These are phyloP conservation scores for Geotrichum siamense DNA, from an alignment of 1,139 yeast species.

Conservation along the genomic window DNA sequence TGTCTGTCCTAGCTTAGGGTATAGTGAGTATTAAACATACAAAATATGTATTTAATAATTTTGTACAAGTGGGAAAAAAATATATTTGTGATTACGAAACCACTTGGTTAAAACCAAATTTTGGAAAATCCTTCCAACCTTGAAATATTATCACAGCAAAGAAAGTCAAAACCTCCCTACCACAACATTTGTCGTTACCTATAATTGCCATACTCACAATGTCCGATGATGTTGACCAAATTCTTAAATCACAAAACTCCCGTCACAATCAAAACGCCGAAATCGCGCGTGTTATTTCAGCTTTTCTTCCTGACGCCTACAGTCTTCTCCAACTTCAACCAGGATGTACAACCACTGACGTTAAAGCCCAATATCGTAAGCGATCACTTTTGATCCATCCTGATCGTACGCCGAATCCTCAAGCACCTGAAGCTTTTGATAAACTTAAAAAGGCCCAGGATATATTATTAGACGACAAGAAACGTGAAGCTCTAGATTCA, in stretches of 20 bases:
- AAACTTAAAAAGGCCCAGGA: conserved; percentile 38
- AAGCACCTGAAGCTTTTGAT: conserved; percentile 61
- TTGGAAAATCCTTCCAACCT: no score
- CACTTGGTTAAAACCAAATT: no score
- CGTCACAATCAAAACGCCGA: conserved; percentile 41
- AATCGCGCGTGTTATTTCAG: conserved; percentile 45
- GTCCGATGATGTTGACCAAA: conserved; percentile 26
- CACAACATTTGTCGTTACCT: background rate
- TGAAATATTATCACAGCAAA: no score
- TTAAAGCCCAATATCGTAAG: conserved; percentile 47
- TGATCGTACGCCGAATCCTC: conserved; percentile 49
- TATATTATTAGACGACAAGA: conserved; percentile 33
- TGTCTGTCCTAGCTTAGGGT: no score
- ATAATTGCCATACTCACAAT: background rate
- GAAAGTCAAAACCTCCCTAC: background rate
- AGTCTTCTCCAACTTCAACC: conserved; percentile 52
- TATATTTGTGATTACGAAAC: background rate
- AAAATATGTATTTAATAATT: background rate
- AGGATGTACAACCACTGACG: conserved; percentile 35
- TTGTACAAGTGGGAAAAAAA: background rate
- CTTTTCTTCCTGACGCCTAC: conserved; percentile 48
- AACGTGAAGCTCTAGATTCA: conserved; percentile 36
- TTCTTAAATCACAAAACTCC: conserved; percentile 32
- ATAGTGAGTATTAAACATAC: no score
- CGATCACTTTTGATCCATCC: conserved; percentile 64